Percentiles rank a stretch among this genome's conserved stretches.
Evolutionary conservation across 2,329 filamentous ascomycete genomes (phyloP).

Genomic region (Lasiodiplodia gonubiensis): DNA sequence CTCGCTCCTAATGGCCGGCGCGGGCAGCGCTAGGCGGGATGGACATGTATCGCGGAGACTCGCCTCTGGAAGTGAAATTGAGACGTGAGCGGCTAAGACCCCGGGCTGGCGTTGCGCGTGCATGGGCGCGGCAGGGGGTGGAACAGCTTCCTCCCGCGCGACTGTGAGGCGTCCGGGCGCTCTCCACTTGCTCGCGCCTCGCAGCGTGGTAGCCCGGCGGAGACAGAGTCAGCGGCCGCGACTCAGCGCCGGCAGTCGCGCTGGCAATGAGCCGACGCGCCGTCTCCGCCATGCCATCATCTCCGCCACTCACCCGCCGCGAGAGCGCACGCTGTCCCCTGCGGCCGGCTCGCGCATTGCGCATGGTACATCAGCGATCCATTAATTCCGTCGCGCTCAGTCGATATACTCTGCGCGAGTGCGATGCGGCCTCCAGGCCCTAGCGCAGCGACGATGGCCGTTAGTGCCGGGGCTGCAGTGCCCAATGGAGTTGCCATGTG

Average conservation of each 20-base stretch:
- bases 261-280: not conserved
- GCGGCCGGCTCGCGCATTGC: slow-evolving; percentile 9
- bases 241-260: slow-evolving; percentile 6
- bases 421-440: not conserved
- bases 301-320: slow-evolving; percentile 4
- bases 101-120: slow-evolving; percentile 10
- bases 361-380: slow-evolving; percentile 13
- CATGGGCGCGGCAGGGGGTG: slow-evolving; percentile 17
- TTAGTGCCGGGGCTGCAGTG: slow-evolving; percentile 21
- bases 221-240: slow-evolving; percentile 9
- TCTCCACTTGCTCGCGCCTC: slow-evolving; percentile 14
- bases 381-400: slow-evolving; percentile 16
- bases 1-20: slow-evolving; percentile 25
- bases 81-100: slow-evolving; percentile 22
- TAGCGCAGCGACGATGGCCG: not conserved
- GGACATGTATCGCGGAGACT: slow-evolving; percentile 25
- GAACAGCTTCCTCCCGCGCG: slow-evolving; percentile 12
- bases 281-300: slow-evolving; percentile 3
- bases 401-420: not conserved
- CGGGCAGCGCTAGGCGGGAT: slow-evolving; percentile 19
- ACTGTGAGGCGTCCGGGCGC: slow-evolving; percentile 5
- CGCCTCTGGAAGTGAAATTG: slow-evolving; percentile 26
- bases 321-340: slow-evolving; percentile 2
- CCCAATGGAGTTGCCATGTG: slow-evolving; percentile 8
- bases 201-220: slow-evolving; percentile 9